phyloP scores from a whole-genome alignment of 345 rosid species.

The Murraya paniculata region DNA sequence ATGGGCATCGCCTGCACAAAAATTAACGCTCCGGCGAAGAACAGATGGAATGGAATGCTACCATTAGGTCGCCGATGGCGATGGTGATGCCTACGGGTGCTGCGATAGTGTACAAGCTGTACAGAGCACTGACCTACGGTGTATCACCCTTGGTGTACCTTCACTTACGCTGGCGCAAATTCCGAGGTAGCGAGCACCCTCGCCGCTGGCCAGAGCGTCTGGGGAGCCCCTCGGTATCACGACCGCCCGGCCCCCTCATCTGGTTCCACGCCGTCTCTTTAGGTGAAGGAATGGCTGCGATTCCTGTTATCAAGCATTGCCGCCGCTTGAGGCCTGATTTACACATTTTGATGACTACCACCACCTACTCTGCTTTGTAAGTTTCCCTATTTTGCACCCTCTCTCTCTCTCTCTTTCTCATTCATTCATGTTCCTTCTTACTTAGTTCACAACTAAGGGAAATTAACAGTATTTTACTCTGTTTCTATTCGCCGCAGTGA shows the following conservation, averaged over 20 bases:
- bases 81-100: background rate
- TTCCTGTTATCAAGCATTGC: slow-evolving; percentile 72
- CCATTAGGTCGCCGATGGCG: slow-evolving; percentile 7
- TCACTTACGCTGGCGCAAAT: slow-evolving; percentile 64
- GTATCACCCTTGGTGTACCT: slow-evolving; percentile 65
- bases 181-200: slow-evolving; percentile 72
- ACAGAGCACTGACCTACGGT: slow-evolving; percentile 61
- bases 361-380: slow-evolving; percentile 75
- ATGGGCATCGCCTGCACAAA: background rate
- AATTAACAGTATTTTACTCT: background rate
- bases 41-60: background rate
- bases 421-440: too few species aligned
- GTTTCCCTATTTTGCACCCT: background rate
- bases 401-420: too few species aligned
- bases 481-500: slow-evolving; percentile 45
- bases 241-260: slow-evolving; percentile 69
- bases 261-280: slow-evolving; percentile 97
- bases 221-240: slow-evolving; percentile 62
- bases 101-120: slow-evolving; percentile 44
- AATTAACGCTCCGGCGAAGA: background rate
- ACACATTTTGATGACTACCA: slow-evolving; percentile 71
- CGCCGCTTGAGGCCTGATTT: slow-evolving; percentile 48
- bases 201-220: slow-evolving; percentile 83
- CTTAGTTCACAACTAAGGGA: background rate
- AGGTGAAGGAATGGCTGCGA: slow-evolving; percentile 96